Evolutionary conservation across 2,329 filamentous ascomycete species (phyloP).

Genomic region (Byssoonygena ceratinophila): DNA sequence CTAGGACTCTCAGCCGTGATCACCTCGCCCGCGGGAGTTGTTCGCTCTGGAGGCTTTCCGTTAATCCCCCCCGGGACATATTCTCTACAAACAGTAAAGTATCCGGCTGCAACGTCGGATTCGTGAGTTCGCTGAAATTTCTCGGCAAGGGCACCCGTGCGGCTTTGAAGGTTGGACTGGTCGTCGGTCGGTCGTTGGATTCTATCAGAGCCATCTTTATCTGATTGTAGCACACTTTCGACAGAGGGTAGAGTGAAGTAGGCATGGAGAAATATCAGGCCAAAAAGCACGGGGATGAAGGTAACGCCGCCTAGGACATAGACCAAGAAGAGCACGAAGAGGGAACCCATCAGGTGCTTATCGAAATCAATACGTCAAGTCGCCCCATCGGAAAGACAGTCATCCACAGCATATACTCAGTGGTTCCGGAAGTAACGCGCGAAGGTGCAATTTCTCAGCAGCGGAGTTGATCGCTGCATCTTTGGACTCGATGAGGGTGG

Average conservation of each 20-base stretch:
- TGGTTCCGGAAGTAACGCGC: neutral
- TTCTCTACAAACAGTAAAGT: slow-evolving; percentile 90
- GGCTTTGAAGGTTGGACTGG: slow-evolving; percentile 51
- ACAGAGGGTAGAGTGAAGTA: slow-evolving; percentile 54
- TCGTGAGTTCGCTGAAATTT: slow-evolving; percentile 54
- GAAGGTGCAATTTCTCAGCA: neutral
- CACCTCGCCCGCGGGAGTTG: slow-evolving; percentile 67
- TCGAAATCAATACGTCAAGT: neutral
- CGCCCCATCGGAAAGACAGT: slow-evolving; percentile 10
- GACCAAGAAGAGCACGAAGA: slow-evolving; percentile 53
- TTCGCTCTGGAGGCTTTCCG: slow-evolving; percentile 79
- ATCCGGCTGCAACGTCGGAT: slow-evolving; percentile 73
- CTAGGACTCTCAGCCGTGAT: slow-evolving; percentile 75
- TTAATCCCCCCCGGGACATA: slow-evolving; percentile 87
- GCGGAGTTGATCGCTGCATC: neutral
- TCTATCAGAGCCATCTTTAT: slow-evolving; percentile 9
- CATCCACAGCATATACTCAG: neutral
- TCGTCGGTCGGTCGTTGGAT: slow-evolving; percentile 53
- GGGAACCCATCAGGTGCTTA: slow-evolving; percentile 32
- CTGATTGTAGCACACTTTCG: neutral
- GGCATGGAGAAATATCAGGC: slow-evolving; percentile 52
- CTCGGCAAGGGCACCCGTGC: slow-evolving; percentile 49
- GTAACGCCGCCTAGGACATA: slow-evolving; percentile 83
- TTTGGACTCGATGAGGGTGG: neutral
- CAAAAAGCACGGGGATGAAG: slow-evolving; percentile 64